phyloP scores from a whole-genome alignment of 768 basidiomycete genomes.

The Pleurotus platypus region DNA sequence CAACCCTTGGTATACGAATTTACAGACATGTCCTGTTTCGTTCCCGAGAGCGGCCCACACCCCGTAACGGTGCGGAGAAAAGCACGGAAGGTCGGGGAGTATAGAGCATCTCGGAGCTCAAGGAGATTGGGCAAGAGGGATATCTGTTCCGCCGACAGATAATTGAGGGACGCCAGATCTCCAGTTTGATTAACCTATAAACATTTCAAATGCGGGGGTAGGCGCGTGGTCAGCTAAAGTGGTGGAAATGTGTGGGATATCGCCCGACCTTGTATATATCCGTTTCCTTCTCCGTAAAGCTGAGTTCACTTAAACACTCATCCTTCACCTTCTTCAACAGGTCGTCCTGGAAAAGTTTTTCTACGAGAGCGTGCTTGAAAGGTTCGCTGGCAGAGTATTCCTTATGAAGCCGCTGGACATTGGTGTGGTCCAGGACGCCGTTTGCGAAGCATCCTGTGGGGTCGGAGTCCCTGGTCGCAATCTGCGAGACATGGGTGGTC shows the following conservation, averaged over 20 bases:
- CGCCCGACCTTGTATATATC: constrained; percentile 89
- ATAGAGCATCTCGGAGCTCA: constrained; percentile 85
- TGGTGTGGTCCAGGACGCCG: constrained; percentile 54
- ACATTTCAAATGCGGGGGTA: constrained; percentile 7
- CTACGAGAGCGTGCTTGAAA: constrained; percentile 80
- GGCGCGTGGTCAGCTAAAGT: neutral
- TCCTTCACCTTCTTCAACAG: constrained; percentile 79
- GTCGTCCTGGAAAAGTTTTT: constrained; percentile 80
- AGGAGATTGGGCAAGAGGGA: constrained; percentile 78
- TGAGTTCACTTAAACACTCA: constrained; percentile 75
- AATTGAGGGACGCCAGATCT: constrained; percentile 90
- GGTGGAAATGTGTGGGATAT: neutral
- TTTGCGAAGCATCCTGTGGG: constrained; percentile 42
- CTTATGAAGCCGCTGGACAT: constrained; percentile 49
- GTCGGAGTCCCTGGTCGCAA: constrained; percentile 21
- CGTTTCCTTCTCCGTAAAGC: constrained; percentile 91
- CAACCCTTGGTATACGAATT: constrained; percentile 89
- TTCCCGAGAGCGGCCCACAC: constrained; percentile 87
- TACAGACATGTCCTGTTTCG: constrained; percentile 93
- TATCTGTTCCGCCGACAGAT: constrained; percentile 74
- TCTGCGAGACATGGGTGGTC: constrained; percentile 20
- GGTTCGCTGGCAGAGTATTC: constrained; percentile 61
- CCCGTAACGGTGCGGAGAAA: constrained; percentile 87
- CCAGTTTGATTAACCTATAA: constrained; percentile 92
- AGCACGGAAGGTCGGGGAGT: constrained; percentile 75